These are phyloP conservation scores for Juglanconis juglandina DNA, from an alignment of 2,329 filamentous ascomycete genomes.

Conservation along the genomic window DNA sequence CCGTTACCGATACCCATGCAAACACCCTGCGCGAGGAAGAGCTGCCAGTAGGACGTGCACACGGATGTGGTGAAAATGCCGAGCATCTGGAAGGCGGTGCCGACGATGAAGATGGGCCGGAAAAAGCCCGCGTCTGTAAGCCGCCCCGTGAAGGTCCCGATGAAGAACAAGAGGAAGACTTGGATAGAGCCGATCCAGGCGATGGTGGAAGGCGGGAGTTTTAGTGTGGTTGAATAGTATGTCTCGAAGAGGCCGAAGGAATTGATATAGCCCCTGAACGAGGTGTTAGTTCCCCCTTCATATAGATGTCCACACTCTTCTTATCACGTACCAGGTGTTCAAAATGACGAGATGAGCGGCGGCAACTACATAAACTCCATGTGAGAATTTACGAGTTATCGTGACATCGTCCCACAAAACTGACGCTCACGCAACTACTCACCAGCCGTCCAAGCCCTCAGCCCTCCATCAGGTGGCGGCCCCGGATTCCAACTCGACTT, in stretches of 20 bases:
- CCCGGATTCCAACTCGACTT: constrained; percentile 39
- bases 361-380: constrained; percentile 25
- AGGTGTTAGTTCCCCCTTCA: background rate
- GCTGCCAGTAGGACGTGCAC: constrained; percentile 50
- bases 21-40: constrained; percentile 53
- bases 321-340: constrained; percentile 42
- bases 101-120: constrained; percentile 37
- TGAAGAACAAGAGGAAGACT: constrained; percentile 53
- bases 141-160: constrained; percentile 51
- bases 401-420: background rate
- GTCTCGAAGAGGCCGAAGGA: constrained; percentile 55
- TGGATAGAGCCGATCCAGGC: constrained; percentile 55
- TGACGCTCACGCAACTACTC: constrained; percentile 19
- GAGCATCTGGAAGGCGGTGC: constrained; percentile 39
- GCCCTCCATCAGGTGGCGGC: constrained; percentile 50
- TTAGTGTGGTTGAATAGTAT: constrained; percentile 44
- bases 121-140: constrained; percentile 54
- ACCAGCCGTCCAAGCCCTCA: constrained; percentile 45
- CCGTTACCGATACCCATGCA: constrained; percentile 57
- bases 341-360: constrained; percentile 45
- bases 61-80: constrained; percentile 46
- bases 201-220: constrained; percentile 40
- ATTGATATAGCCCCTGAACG: constrained; percentile 47
- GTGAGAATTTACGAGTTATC: background rate
- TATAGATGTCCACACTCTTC: too few relatives aligned